These are phyloP conservation scores for Herpomyces periplanetae DNA, from an alignment of 2,329 filamentous ascomycete genomes.

Conservation along the genomic window DNA sequence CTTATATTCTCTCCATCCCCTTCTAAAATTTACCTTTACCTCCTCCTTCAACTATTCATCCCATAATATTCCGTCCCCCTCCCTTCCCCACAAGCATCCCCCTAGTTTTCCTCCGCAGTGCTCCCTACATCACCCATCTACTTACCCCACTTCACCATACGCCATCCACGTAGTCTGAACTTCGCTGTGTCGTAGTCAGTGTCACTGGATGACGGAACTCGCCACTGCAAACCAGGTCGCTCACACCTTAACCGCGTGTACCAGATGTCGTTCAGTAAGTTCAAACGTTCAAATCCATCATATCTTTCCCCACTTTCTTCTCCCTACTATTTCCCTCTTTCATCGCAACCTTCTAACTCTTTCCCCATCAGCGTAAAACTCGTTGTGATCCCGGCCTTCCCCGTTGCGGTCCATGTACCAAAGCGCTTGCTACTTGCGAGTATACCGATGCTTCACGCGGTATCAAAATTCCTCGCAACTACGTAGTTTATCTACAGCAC, in stretches of 20 bases:
- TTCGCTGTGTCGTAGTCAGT: no score
- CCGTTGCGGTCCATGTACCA: conserved; percentile 62
- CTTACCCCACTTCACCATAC: no score
- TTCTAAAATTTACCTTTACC: no score
- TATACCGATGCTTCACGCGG: conserved; percentile 73
- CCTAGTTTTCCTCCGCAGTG: no score
- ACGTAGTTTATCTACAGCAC: conserved; percentile 67
- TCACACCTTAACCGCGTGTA: conserved; percentile 12
- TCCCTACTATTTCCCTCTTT: conserved; percentile 3
- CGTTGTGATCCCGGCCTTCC: conserved; percentile 75
- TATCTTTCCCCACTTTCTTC: conserved; percentile 1
- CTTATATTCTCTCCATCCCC: no score
- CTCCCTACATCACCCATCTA: no score
- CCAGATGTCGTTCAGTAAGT: conserved; percentile 12
- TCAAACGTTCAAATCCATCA: conserved; percentile 2
- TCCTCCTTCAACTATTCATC: no score
- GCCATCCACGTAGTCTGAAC: no score
- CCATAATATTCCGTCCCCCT: no score
- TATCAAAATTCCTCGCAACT: conserved; percentile 49
- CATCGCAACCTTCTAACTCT: conserved; percentile 2
- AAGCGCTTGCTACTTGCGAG: conserved; percentile 61
- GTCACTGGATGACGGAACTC: no score
- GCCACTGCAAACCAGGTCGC: conserved; percentile 8
- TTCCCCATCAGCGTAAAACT: conserved; percentile 36
- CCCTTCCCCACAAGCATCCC: no score